Conservation (phyloP, 495 filamentous ascomycete genomes). For the Xylona heveae region DNA sequence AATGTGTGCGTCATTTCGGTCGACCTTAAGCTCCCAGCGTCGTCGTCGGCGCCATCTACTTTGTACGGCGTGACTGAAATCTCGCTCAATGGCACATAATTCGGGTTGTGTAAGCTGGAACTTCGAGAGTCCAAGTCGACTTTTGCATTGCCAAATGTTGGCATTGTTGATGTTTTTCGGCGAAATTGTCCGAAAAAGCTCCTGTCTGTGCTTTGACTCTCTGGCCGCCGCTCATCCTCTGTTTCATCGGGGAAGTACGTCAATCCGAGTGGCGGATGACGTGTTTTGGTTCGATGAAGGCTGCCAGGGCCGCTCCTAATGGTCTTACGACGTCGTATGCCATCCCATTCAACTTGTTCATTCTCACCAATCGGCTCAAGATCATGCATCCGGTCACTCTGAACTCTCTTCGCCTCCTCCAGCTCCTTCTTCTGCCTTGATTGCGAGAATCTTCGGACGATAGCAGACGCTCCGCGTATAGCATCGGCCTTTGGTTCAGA, state of each 20-base stretch:
- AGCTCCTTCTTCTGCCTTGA: conserved; percentile 58
- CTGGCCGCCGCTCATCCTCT: conserved; percentile 28
- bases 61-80: conserved; percentile 33
- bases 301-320: conserved; percentile 21
- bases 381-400: conserved; percentile 54
- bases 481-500: conserved; percentile 91
- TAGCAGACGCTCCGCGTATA: conserved; percentile 78
- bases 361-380: conserved; percentile 57
- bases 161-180: too few relatives aligned
- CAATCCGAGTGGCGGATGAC: conserved; percentile 76
- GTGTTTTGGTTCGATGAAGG: conserved; percentile 23
- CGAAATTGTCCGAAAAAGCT: too few relatives aligned
- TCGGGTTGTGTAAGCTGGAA: too few relatives aligned
- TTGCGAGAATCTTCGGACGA: conserved; percentile 64
- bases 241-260: conserved; percentile 55
- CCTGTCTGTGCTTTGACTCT: too few relatives aligned
- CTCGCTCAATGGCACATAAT: too few relatives aligned
- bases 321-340: conserved; percentile 66
- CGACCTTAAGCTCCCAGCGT: conserved; percentile 11
- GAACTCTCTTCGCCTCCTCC: conserved; percentile 58
- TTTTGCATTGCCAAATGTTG: too few relatives aligned
- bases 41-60: conserved; percentile 20
- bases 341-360: conserved; percentile 80
- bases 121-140: too few relatives aligned
- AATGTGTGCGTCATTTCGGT: conserved; percentile 8